These are phyloP conservation scores for Megacollybia marginata DNA, from an alignment of 768 basidiomycete genomes.

Conservation along the genomic window DNA sequence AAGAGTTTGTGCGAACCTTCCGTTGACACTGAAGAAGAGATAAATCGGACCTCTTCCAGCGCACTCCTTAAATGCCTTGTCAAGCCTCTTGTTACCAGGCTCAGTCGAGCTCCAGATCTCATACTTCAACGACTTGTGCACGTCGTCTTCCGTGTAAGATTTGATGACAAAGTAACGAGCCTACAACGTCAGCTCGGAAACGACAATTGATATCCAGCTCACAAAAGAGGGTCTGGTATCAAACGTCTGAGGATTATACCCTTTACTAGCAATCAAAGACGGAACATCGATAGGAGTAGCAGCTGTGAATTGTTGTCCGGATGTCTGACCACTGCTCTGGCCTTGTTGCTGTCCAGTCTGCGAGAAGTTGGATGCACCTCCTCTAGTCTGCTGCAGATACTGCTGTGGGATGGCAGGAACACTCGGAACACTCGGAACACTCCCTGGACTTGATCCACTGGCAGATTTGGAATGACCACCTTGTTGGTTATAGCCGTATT, in stretches of 20 bases:
- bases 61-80: constrained; percentile 96
- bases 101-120: constrained; percentile 98
- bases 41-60: constrained; percentile 90
- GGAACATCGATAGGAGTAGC: constrained; percentile 69
- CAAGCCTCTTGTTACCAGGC: constrained; percentile 94
- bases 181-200: constrained; percentile 24
- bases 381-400: constrained; percentile 51
- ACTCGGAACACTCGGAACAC: constrained; percentile 40
- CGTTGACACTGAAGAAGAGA: constrained; percentile 97
- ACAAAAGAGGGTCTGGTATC: constrained; percentile 77
- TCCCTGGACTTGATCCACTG: constrained; percentile 16
- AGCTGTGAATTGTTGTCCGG: constrained; percentile 17
- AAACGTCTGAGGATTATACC: constrained; percentile 85
- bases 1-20: constrained; percentile 38
- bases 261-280: constrained; percentile 77
- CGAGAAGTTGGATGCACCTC: constrained; percentile 22
- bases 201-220: constrained; percentile 20
- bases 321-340: constrained; percentile 27
- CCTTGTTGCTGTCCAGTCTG: constrained; percentile 16
- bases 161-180: constrained; percentile 98
- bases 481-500: constrained; percentile 49
- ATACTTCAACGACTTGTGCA: constrained; percentile 96
- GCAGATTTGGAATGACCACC: constrained; percentile 22
- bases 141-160: constrained; percentile 98
- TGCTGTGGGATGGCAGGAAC: constrained; percentile 72